phyloP scores from a whole-genome alignment of 345 rosid genomes.

The Boechera divaricarpa region DNA sequence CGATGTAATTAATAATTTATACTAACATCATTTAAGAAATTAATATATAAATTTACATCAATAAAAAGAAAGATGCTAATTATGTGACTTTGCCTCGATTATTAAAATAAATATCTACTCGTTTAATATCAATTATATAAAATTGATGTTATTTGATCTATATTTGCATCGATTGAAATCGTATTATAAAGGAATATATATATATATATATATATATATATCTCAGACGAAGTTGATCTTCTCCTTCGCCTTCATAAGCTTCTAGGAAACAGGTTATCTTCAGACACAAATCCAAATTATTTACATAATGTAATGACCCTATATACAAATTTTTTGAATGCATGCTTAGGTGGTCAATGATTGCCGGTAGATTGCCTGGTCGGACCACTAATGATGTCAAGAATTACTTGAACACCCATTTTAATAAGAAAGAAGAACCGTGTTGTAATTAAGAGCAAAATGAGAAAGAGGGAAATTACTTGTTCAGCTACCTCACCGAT shows the following conservation, averaged over 20 bases:
- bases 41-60: too few species aligned
- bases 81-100: too few species aligned
- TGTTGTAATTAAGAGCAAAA: constrained; percentile 12
- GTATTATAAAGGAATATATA: too few species aligned
- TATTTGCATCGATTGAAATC: not conserved
- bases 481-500: too few species aligned
- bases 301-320: too few species aligned
- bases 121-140: constrained; percentile 1
- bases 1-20: too few species aligned
- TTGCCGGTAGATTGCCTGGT: constrained; percentile 55
- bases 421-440: constrained; percentile 9
- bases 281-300: too few species aligned
- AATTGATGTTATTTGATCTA: constrained; percentile 57
- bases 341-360: constrained; percentile 38
- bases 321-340: too few species aligned
- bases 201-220: not conserved
- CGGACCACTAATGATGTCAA: constrained; percentile 54
- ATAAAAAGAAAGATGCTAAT: too few species aligned
- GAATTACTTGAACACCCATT: constrained; percentile 49
- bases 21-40: too few species aligned
- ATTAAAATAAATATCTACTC: too few species aligned
- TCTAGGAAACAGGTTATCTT: constrained; percentile 59
- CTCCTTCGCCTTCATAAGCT: constrained; percentile 65
- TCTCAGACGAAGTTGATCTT: constrained; percentile 61
- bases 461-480: not conserved